A percentile compares a stretch with the other conserved stretches of the same genome.
These are phyloP conservation scores for Lichtheimia ornata DNA, from an alignment of 371 early-diverging fungal genomes.

Conservation along the genomic window DNA sequence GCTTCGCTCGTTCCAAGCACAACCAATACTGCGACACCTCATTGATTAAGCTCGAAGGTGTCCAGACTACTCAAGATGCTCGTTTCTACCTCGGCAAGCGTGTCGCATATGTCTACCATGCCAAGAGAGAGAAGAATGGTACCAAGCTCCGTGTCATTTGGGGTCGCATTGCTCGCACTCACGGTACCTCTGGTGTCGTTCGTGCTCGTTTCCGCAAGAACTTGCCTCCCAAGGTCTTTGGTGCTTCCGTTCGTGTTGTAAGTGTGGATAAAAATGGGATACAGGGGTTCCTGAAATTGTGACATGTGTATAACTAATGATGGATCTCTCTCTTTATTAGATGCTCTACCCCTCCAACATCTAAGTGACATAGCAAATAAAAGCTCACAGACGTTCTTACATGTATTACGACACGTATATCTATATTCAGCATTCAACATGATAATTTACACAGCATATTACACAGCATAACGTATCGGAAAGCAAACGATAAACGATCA, in stretches of 20 bases:
- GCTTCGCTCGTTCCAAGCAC: constrained; percentile 92
- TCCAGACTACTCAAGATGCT: constrained; percentile 83
- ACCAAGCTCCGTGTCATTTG: constrained; percentile 95
- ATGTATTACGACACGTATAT: no score
- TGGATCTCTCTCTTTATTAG: not conserved
- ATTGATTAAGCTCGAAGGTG: constrained; percentile 92
- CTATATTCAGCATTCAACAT: no score
- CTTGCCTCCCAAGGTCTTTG: constrained; percentile 94
- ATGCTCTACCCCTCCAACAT: constrained; percentile 16
- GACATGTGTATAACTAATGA: not conserved
- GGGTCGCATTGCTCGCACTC: constrained; percentile 94
- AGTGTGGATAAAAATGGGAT: constrained; percentile 23
- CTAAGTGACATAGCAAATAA: not conserved
- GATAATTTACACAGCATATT: no score
- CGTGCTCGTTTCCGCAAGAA: constrained; percentile 96
- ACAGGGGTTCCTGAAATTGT: not conserved
- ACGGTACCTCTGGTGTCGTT: constrained; percentile 96
- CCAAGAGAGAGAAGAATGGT: constrained; percentile 88
- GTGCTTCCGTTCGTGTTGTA: constrained; percentile 91
- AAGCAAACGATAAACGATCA: no score
- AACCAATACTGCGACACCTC: constrained; percentile 89
- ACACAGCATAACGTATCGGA: no score
- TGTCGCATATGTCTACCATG: constrained; percentile 82
- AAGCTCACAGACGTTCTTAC: no score
- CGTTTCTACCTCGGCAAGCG: constrained; percentile 92